Conservation (phyloP, 2,329 filamentous ascomycete genomes). For the Lasiodiplodia citricola region DNA sequence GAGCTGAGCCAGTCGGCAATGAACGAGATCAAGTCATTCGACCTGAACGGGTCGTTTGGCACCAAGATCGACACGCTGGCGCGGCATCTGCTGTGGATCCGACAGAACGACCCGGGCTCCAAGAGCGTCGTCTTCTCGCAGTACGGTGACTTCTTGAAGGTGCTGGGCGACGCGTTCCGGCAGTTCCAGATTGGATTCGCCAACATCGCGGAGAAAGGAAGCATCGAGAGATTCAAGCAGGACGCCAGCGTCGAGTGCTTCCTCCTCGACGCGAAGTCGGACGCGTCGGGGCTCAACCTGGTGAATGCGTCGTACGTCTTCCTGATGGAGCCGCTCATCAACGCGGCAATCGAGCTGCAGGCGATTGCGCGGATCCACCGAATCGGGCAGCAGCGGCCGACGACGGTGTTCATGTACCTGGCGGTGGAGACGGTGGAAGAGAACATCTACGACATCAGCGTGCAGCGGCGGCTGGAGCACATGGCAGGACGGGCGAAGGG, state of each 20-base stretch:
- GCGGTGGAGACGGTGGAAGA: conserved; percentile 91
- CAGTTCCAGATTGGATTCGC: conserved; percentile 75
- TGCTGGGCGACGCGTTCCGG: conserved; percentile 72
- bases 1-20: conserved; percentile 74
- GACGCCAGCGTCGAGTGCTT: conserved; percentile 80
- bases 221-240: conserved; percentile 76
- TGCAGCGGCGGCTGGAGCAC: conserved; percentile 77
- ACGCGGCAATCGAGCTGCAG: conserved; percentile 91
- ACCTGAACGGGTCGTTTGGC: conserved; percentile 76
- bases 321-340: conserved; percentile 90
- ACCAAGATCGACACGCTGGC: conserved; percentile 81
- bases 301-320: conserved; percentile 95
- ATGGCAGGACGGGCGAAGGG: conserved; percentile 56
- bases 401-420: conserved; percentile 94
- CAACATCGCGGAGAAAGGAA: conserved; percentile 70
- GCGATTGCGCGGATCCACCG: conserved; percentile 94
- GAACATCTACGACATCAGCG: conserved; percentile 86
- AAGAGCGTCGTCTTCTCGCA: conserved; percentile 97
- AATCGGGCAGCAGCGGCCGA: conserved; percentile 86
- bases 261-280: conserved; percentile 84
- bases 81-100: conserved; percentile 82
- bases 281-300: conserved; percentile 87
- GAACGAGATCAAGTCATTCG: conserved; percentile 80
- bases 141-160: conserved; percentile 78
- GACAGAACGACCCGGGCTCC: conserved; percentile 80